These are phyloP conservation scores for Pouteria campechiana DNA, from an alignment of 179 eudicot genomes.

Conservation along the genomic window DNA sequence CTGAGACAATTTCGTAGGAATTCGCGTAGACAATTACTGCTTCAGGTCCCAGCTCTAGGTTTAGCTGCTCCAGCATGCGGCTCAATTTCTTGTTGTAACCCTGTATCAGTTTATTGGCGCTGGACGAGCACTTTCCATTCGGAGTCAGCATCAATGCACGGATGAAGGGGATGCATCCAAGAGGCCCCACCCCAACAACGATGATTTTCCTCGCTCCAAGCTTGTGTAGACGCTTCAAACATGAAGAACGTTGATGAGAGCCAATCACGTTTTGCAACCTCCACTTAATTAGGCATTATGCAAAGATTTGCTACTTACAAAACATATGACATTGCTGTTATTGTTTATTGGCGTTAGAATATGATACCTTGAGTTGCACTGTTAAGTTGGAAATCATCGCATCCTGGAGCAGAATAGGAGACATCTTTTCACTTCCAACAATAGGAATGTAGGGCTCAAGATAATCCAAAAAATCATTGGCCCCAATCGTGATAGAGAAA, in stretches of 20 bases:
- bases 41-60: conserved; percentile 19
- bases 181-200: conserved; percentile 46
- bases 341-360: neutral
- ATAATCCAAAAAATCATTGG: conserved; percentile 46
- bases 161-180: conserved; percentile 55
- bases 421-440: conserved; percentile 16
- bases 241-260: no score
- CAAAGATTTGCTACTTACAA: no score
- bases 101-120: conserved; percentile 28
- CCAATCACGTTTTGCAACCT: no score
- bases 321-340: no score
- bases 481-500: conserved; percentile 44
- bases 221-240: conserved; percentile 28
- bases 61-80: conserved; percentile 11
- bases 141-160: conserved; percentile 27
- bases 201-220: conserved; percentile 47
- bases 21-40: conserved; percentile 36
- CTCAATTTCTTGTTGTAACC: conserved; percentile 40
- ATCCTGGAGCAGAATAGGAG: conserved; percentile 32
- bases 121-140: conserved; percentile 19
- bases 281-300: no score
- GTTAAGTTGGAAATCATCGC: conserved; percentile 51
- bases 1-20: conserved; percentile 32
- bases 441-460: conserved; percentile 36
- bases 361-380: conserved; percentile 38